These are phyloP conservation scores for Botrytis deweyae DNA, from an alignment of 2,329 filamentous ascomycete species.

Conservation along the genomic window DNA sequence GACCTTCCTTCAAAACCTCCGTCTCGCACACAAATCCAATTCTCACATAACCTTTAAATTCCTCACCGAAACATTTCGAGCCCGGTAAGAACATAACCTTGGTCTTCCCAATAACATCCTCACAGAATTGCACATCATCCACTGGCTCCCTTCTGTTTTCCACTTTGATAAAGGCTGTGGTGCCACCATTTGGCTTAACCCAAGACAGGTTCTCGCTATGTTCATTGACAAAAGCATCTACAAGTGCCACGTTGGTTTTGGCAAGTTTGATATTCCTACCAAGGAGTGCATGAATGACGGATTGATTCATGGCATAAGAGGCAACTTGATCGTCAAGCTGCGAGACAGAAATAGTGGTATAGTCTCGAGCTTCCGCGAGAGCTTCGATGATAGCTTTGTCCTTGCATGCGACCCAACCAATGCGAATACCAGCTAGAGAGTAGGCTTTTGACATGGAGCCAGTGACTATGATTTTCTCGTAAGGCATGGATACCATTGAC, in stretches of 20 bases:
- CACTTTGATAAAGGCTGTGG: conserved; percentile 76
- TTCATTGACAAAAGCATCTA: conserved; percentile 66
- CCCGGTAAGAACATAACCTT: conserved; percentile 77
- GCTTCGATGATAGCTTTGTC: conserved; percentile 60
- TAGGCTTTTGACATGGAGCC: conserved; percentile 86
- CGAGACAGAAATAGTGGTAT: conserved; percentile 85
- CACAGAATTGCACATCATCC: conserved; percentile 71
- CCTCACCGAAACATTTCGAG: conserved; percentile 68
- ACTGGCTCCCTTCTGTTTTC: conserved; percentile 50
- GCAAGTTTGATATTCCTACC: conserved; percentile 65
- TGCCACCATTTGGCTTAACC: conserved; percentile 75
- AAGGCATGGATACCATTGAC: conserved; percentile 69
- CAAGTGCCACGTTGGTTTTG: conserved; percentile 61
- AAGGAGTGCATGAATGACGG: conserved; percentile 63
- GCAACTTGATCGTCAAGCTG: conserved; percentile 78
- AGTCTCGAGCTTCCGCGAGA: conserved; percentile 67
- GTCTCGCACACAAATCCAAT: conserved; percentile 76
- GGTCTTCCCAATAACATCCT: conserved; percentile 63
- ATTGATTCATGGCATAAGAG: conserved; percentile 66
- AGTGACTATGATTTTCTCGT: conserved; percentile 68
- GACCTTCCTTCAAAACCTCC: conserved; percentile 62
- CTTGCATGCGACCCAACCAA: conserved; percentile 79
- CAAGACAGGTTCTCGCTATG: conserved; percentile 61
- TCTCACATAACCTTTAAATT: conserved; percentile 73
- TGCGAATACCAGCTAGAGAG: conserved; percentile 74